These are phyloP conservation scores for Chlorella variabilis DNA, from an alignment of 163 green algal species.

Conservation along the genomic window DNA sequence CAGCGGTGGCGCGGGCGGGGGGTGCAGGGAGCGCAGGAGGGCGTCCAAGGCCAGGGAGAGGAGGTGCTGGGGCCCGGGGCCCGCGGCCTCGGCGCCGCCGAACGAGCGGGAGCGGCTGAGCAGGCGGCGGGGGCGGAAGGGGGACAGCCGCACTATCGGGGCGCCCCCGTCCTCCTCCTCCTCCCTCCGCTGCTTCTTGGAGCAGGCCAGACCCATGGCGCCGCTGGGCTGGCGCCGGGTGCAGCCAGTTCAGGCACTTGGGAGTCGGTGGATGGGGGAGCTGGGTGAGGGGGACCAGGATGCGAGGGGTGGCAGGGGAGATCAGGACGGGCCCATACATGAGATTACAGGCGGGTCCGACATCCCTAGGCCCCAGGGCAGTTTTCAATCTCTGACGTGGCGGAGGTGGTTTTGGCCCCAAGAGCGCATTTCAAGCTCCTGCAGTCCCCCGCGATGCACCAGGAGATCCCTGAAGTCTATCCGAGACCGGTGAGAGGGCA, in stretches of 20 bases:
- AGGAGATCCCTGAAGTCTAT: too few species aligned
- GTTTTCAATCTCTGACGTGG: too few species aligned
- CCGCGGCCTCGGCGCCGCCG: neutral
- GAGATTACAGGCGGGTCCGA: neutral
- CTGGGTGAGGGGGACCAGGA: neutral
- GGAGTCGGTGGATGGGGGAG: too few species aligned
- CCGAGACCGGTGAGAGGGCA: too few species aligned
- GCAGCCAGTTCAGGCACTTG: neutral
- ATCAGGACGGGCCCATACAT: neutral
- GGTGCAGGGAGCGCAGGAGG: neutral
- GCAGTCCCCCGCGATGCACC: too few species aligned
- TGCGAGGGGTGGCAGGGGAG: neutral
- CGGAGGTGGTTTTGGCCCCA: too few species aligned
- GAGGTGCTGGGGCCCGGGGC: neutral
- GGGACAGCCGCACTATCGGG: constrained; percentile 11
- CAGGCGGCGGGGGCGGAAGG: constrained; percentile 13
- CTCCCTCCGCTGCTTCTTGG: neutral
- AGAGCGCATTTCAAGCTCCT: too few species aligned
- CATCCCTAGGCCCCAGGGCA: neutral
- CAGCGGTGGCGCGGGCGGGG: neutral
- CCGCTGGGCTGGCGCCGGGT: neutral
- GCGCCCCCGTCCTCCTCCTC: constrained; percentile 1
- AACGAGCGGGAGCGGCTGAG: constrained; percentile 1
- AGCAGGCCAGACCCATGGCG: constrained; percentile 23
- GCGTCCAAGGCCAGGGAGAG: constrained; percentile 5